Base-by-base conservation (phyloP, 2,329 filamentous ascomycete genomes). In the Pestalotiopsis sp. region DNA sequence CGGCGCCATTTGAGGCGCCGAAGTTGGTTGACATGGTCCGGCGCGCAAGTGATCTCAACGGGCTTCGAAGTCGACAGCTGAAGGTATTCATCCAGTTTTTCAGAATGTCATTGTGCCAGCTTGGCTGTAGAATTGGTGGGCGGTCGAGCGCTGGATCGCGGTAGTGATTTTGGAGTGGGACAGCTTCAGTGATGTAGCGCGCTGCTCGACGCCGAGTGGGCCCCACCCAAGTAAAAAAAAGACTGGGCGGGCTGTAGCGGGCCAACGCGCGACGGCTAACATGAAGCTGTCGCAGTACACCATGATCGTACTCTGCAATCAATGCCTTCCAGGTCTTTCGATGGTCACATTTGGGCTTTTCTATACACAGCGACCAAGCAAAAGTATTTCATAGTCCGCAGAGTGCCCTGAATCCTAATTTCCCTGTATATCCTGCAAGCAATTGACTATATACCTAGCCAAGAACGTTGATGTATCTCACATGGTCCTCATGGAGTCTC, bases 1-100 rank as follows among this genome's bases (percentile, higher is more conserved):
- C 23, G 31, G 69, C 68, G 27, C 70, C 72, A 62, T 71, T 70
- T 49, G 69, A 67, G 65, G 67, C 63, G 63, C 49, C 63, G 36
- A 70, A 59, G 70, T 39, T 72, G 36, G 69, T 71, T 68, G 74
- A 74, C 65, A 73, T 69, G 69, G 72, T 74, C 38, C 64, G 74
- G 73, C 75, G 77, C 75, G 23, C 41, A 74, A 67, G 64, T 68
- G 67, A 39, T n/a, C 31, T 63, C 67, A 57, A 52, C 14, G 27
- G 66, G 20, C 11, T 31, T 58, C 49, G 72, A 67, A 59, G 67
- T 31, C 61, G 63, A 41, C 14, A 41, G 52, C 20, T 58, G 25
- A 45, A n/a, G 14, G 36, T 14, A 67, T 23, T 58, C 66, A 67
- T 67, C 49, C 57, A 63, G 52, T 4, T 20, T 17, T 13, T 52